phyloP scores from a whole-genome alignment of 2,329 filamentous ascomycete genomes.

The Monosporascus cannonballus region DNA sequence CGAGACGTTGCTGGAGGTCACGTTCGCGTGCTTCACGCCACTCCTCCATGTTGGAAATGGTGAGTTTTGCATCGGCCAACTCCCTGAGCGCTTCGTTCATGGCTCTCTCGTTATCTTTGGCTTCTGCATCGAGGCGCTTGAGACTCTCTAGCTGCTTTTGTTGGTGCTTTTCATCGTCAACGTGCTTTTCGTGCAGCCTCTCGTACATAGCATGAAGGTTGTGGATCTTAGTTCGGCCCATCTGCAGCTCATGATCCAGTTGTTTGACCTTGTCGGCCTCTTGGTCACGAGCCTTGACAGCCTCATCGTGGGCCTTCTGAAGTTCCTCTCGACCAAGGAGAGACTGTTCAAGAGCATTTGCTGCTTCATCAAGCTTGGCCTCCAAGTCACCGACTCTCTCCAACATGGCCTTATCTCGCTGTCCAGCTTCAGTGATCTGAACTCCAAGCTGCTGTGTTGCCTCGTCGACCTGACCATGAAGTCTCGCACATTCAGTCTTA shows the following conservation, averaged over 20 bases:
- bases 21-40: neutral
- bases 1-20: slow-evolving; percentile 3
- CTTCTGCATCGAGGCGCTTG: neutral
- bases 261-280: neutral
- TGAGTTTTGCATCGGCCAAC: neutral
- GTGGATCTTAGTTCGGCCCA: neutral
- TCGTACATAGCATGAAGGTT: no score
- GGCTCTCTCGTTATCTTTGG: neutral
- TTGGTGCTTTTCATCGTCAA: no score
- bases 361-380: slow-evolving; percentile 1
- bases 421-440: neutral
- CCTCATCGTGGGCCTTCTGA: slow-evolving; percentile 1
- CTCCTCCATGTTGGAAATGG: neutral
- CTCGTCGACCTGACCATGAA: slow-evolving; percentile 1
- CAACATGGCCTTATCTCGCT: neutral
- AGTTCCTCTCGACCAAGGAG: neutral
- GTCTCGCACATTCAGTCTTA: slow-evolving; percentile 2
- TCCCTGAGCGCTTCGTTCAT: neutral
- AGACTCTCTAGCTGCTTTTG: neutral
- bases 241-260: neutral
- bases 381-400: slow-evolving; percentile 1
- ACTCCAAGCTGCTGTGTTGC: neutral
- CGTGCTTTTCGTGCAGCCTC: no score
- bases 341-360: slow-evolving; percentile 1
- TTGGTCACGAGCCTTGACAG: neutral